These are phyloP conservation scores for Fusarium mangiferae DNA, from an alignment of 2,329 filamentous ascomycete genomes.

Conservation along the genomic window DNA sequence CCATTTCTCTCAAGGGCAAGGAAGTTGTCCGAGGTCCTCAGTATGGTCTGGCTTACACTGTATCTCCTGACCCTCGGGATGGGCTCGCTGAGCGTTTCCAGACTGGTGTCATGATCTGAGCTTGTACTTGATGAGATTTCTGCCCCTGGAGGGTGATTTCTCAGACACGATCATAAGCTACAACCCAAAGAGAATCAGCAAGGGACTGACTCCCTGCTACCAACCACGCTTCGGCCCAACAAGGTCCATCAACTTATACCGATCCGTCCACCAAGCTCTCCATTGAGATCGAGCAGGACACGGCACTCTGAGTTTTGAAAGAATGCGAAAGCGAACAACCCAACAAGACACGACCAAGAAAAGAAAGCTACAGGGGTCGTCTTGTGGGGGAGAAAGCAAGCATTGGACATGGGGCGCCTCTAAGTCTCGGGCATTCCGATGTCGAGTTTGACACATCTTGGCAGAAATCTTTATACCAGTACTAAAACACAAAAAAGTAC, in stretches of 20 bases:
- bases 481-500: background rate
- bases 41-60: constrained; percentile 50
- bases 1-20: constrained; percentile 55
- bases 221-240: background rate
- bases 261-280: constrained; percentile 25
- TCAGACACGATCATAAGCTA: constrained; percentile 54
- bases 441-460: background rate
- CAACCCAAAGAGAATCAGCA: background rate
- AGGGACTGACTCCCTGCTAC: background rate
- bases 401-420: background rate
- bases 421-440: constrained; percentile 2
- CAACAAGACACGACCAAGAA: background rate
- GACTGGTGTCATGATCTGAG: constrained; percentile 30
- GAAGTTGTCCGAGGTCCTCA: constrained; percentile 50
- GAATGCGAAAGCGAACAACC: background rate
- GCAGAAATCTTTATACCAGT: constrained; percentile 1
- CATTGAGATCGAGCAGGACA: constrained; percentile 26
- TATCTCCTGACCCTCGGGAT: constrained; percentile 52
- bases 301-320: background rate
- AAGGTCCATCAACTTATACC: background rate
- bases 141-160: constrained; percentile 50
- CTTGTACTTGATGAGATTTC: constrained; percentile 19
- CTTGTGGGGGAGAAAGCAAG: background rate
- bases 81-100: constrained; percentile 35
- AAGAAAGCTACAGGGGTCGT: background rate